phyloP scores from a whole-genome alignment of 495 filamentous ascomycete genomes.

The Penicillium parvum region DNA sequence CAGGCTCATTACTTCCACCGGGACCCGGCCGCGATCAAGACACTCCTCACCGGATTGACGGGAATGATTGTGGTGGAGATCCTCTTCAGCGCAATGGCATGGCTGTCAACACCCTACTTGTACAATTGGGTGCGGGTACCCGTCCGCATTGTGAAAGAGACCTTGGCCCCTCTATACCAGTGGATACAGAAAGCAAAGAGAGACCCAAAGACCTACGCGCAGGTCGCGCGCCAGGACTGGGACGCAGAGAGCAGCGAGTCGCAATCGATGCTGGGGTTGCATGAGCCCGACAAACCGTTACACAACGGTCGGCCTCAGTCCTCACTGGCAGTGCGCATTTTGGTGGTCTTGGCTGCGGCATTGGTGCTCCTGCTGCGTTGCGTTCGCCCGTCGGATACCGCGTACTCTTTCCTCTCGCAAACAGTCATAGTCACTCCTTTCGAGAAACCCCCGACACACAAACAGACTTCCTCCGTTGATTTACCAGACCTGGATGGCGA shows the following conservation, averaged over 20 bases:
- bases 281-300: not conserved
- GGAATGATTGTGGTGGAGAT: constrained; percentile 22
- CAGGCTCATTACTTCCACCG: constrained; percentile 24
- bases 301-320: not conserved
- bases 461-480: constrained; percentile 6
- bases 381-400: constrained; percentile 14
- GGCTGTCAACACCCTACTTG: constrained; percentile 14
- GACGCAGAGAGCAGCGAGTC: constrained; percentile 12
- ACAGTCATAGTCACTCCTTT: constrained; percentile 20
- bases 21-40: constrained; percentile 23
- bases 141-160: not conserved
- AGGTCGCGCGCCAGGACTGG: constrained; percentile 17
- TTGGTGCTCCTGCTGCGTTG: constrained; percentile 9
- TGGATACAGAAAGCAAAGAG: constrained; percentile 1
- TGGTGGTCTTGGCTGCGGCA: not conserved
- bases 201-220: constrained; percentile 10
- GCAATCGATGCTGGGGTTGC: constrained; percentile 1
- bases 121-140: constrained; percentile 9
- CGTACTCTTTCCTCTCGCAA: constrained; percentile 19
- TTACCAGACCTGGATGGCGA: constrained; percentile 14
- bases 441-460: constrained; percentile 6
- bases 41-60: constrained; percentile 20
- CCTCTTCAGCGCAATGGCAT: constrained; percentile 13
- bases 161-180: not conserved
- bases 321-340: constrained; percentile 4